Conservation (phyloP, 768 basidiomycete genomes). For the Panaeolus papilionaceus region DNA sequence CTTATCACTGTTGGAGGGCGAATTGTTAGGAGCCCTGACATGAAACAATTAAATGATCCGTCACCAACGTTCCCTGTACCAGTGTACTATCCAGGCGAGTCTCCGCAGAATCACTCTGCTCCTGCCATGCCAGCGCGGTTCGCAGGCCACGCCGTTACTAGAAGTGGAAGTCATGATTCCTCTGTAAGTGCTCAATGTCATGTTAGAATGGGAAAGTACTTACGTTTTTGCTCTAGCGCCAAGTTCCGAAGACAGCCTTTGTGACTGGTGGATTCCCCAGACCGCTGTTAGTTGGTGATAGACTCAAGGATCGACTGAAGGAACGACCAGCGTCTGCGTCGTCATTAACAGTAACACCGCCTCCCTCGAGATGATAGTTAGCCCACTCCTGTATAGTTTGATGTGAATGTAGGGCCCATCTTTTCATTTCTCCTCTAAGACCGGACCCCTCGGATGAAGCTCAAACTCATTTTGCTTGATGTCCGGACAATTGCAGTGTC, state of each 20-base stretch:
- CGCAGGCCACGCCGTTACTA: conserved; percentile 20
- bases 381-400: background rate
- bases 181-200: conserved; percentile 22
- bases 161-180: conserved; percentile 19
- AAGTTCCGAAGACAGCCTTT: conserved; percentile 32
- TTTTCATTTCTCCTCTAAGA: background rate
- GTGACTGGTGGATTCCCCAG: conserved; percentile 35
- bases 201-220: background rate
- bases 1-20: conserved; percentile 25
- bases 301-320: conserved; percentile 36
- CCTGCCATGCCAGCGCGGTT: conserved; percentile 31
- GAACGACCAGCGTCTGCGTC: conserved; percentile 35
- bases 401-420: conserved; percentile 3
- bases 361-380: conserved; percentile 16
- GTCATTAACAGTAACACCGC: conserved; percentile 21
- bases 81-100: conserved; percentile 23
- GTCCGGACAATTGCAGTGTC: background rate
- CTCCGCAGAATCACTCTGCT: conserved; percentile 29
- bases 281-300: conserved; percentile 33
- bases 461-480: background rate
- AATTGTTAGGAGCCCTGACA: conserved; percentile 15
- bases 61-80: conserved; percentile 28
- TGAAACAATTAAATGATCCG: conserved; percentile 8
- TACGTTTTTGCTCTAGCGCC: background rate
- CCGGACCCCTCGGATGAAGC: conserved; percentile 9